Conservation (phyloP, 2,329 filamentous ascomycete species). For the Phialophora chinensis region DNA sequence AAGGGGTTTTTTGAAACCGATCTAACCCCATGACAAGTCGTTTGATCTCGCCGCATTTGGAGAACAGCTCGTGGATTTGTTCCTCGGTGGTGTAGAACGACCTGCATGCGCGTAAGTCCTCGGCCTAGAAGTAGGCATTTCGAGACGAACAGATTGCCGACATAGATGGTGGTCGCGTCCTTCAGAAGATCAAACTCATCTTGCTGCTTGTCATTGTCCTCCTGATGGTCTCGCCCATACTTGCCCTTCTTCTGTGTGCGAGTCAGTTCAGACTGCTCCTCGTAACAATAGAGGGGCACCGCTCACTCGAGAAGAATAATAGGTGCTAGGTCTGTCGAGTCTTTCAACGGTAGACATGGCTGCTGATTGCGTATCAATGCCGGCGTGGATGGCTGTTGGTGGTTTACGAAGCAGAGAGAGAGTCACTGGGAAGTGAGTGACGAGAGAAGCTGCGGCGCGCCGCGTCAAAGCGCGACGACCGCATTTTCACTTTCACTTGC, state of each 20-base stretch:
- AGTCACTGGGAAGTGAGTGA: slow-evolving; percentile 10
- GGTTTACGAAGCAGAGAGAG: not conserved
- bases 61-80: slow-evolving; percentile 96
- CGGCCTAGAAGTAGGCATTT: not conserved
- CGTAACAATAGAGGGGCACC: not conserved
- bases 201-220: slow-evolving; percentile 59
- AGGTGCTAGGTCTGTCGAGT: slow-evolving; percentile 92
- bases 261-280: slow-evolving; percentile 9
- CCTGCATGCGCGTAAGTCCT: slow-evolving; percentile 51
- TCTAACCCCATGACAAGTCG: slow-evolving; percentile 97
- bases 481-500: slow-evolving; percentile 10
- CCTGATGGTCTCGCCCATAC: slow-evolving; percentile 63
- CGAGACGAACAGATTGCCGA: slow-evolving; percentile 81
- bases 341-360: slow-evolving; percentile 78
- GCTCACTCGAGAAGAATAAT: slow-evolving; percentile 81
- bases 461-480: slow-evolving; percentile 11
- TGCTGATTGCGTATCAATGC: slow-evolving; percentile 10
- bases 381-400: slow-evolving; percentile 1
- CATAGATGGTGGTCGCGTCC: slow-evolving; percentile 92
- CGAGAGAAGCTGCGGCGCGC: slow-evolving; percentile 17
- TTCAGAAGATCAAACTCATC: slow-evolving; percentile 77
- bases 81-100: slow-evolving; percentile 99
- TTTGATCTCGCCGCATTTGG: slow-evolving; percentile 95
- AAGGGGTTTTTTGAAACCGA: slow-evolving; percentile 95
- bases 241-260: slow-evolving; percentile 71